Percentiles rank a stretch among this genome's conserved stretches.
Conservation (phyloP, 768 basidiomycete genomes). For the Obba rivulosa region DNA sequence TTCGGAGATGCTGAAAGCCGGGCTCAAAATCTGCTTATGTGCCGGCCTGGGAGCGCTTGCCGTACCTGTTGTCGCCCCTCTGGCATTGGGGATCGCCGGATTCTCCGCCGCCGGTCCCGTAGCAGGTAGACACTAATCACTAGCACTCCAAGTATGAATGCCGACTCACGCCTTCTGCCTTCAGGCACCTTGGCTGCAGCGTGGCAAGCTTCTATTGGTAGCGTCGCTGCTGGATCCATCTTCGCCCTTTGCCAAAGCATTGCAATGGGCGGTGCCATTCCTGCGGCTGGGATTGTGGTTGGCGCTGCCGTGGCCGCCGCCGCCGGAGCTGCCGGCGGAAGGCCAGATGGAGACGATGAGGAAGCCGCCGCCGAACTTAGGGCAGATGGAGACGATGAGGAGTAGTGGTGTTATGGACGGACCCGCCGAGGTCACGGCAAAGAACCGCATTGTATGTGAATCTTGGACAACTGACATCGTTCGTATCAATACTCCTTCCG, state of each 20-base stretch:
- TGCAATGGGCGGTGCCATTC: constrained; percentile 8
- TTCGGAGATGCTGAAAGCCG: no score
- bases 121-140: neutral
- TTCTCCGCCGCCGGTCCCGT: constrained; percentile 1
- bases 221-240: constrained; percentile 5
- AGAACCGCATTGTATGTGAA: no score
- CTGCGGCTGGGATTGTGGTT: neutral
- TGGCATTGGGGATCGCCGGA: neutral
- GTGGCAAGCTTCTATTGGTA: constrained; percentile 6
- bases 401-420: no score
- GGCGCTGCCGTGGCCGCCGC: neutral
- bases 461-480: no score
- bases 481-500: no score
- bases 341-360: neutral
- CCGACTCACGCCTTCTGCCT: neutral
- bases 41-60: neutral
- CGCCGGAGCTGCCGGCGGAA: neutral
- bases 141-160: neutral
- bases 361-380: no score
- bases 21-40: no score
- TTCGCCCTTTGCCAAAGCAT: constrained; percentile 6
- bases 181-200: constrained; percentile 10
- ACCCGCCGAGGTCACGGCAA: no score
- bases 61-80: neutral
- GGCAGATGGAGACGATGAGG: no score